Base-by-base conservation (phyloP, 495 filamentous ascomycete species). In the Penicillium lagena region DNA sequence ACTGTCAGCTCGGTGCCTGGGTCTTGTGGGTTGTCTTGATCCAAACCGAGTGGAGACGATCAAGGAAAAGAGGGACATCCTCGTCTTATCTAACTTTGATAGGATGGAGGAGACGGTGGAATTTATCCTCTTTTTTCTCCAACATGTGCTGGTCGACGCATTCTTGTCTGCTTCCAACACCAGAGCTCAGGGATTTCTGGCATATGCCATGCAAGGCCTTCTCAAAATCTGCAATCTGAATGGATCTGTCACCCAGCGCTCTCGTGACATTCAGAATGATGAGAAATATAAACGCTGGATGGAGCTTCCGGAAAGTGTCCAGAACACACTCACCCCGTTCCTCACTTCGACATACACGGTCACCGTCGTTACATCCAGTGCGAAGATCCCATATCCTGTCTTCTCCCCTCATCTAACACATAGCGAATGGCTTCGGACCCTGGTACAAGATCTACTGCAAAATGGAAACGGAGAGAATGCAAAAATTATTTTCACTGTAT, bases 201-300 rank as follows among this genome's bases (percentile, higher is more conserved):
- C 90, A 11, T 97, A 82, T 59, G 86, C 83, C 2, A 95, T 97
- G 83, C 93, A 99, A 63, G 85, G 93, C 52, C 73, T 99, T 8
- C 76, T 97, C 8, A 83, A 81, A 42, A 79, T 82, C 46, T 83
- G 83, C 55, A 79, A 82, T 27, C 78, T 95, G 45, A 80, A 78
- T 32, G 63, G 67, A 17, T 64, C 69, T n/a, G 76, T 82, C 7
- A 76, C 67, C 15, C 66, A 76, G 13, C 70, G 76, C 42, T 64
- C 73, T 45, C 71, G 75, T 33, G 67, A 73, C 45, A 56, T 72
- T 27, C 75, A 82, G 22, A 58, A 67, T 7, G 70, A 74, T 39
- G 63, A 74, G 30, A 74, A 78, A 43, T 83, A 83, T 56, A 67
- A 74, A 39, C 82, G 83, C 63, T 98, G 90, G 90, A 62, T 79